Percentiles rank a stretch among this genome's conserved stretches.
Evolutionary conservation across 441 rosid species (phyloP).

Genomic region (Jatropha podagrica): DNA sequence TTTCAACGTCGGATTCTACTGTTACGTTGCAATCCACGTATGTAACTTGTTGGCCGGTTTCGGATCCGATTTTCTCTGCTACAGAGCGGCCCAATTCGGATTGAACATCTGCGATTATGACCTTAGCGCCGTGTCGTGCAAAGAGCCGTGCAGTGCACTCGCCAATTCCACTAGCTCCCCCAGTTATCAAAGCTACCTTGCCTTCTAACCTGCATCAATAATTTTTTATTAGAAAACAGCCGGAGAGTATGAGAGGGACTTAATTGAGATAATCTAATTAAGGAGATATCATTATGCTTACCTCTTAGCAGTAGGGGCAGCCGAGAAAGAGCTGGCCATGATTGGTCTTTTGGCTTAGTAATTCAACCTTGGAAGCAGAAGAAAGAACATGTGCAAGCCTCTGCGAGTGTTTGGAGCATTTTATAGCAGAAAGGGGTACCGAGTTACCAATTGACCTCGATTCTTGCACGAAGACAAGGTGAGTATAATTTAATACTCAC

Average conservation of each 20-base stretch:
- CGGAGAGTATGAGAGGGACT: neutral
- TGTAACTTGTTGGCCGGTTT: neutral
- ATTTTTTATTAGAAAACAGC: neutral
- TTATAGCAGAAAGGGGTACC: no score
- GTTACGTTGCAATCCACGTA: constrained; percentile 34
- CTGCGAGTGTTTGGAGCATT: no score
- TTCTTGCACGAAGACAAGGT: no score
- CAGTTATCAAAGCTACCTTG: constrained; percentile 37
- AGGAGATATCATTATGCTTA: neutral
- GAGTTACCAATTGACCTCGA: no score
- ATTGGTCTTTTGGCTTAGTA: neutral
- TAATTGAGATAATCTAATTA: no score
- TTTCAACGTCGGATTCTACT: constrained; percentile 22
- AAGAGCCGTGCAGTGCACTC: constrained; percentile 28
- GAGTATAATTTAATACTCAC: no score
- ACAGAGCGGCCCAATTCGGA: constrained; percentile 30
- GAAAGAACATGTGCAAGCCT: no score
- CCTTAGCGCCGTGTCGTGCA: constrained; percentile 32
- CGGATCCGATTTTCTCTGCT: constrained; percentile 13
- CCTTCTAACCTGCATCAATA: constrained; percentile 28
- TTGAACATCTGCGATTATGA: constrained; percentile 35
- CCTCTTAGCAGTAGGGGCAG: constrained; percentile 13
- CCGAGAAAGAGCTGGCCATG: constrained; percentile 11
- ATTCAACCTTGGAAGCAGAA: no score
- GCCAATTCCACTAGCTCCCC: constrained; percentile 37